Evolutionary conservation across 1,284 basidiomycete species (phyloP), one percentile per base, ranked within the genome.

Genomic region (Amylostereum chailletii): DNA sequence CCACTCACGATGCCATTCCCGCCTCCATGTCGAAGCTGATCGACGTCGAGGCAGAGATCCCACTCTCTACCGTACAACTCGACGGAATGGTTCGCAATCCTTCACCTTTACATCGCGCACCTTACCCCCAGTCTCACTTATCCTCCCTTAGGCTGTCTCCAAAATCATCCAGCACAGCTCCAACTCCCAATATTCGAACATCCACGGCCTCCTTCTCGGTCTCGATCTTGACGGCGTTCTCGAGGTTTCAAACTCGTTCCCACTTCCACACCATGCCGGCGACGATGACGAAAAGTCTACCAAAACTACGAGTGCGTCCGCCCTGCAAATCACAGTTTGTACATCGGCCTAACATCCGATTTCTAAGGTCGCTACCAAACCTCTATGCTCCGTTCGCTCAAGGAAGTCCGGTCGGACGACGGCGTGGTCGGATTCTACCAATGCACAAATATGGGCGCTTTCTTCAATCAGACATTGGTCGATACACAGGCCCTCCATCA

Each of bases 401-500:
- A 89, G 61, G 91, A 97, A 65, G 92, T 98, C 53, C 90, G 93
- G 65, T 84, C 88, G 49, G 94, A 97, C 62, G 94, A 95, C 65
- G 93, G 89, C 59, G 82, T 96, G 45, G 90, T 99, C 51, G 96
- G 96, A 42, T 93, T 97, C 68, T 99, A 99, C 75, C 92, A 96
- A 66, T 88, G 87, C 43, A 91, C 86, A 43, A 82, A 85, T 19
- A 76, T 92, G 47, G 92, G 93, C 38, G 92, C 92, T n/a, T 97
- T 95, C 68, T 86, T 91, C 69, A 89, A 85, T 60, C 89, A 93
- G 63, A 81, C 82, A n/a, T 71, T 96, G 44, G 76, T 98, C 46
- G 92, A 97, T 54, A 88, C 91, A 10, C 88, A 96, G 65, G 83
- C 86, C 37, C 79, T 89, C 58, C 86, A 86, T 62, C 88, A 87